Evolutionary conservation across 352 stramenopile genomes (phyloP).

Genomic region (Plasmopara viticola): DNA sequence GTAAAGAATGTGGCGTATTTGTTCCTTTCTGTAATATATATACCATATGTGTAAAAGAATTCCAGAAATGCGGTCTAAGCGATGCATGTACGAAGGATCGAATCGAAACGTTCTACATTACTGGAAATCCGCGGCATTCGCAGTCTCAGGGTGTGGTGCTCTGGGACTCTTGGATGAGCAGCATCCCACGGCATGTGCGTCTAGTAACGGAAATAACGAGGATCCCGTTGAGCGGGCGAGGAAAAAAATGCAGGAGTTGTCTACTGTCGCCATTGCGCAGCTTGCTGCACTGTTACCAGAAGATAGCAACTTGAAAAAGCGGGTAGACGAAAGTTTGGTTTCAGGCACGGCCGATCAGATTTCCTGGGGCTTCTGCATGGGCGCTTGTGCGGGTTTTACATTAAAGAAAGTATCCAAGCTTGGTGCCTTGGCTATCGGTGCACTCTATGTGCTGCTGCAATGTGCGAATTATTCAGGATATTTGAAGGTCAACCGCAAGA

Average conservation of each 20-base stretch:
- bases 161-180: slow-evolving; percentile 12
- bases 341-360: slow-evolving; percentile 74
- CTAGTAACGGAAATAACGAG: slow-evolving; percentile 31
- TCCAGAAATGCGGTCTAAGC: slow-evolving; percentile 4
- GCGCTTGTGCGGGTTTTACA: slow-evolving; percentile 86
- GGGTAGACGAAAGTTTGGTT: slow-evolving; percentile 53
- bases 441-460: slow-evolving; percentile 86
- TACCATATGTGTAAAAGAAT: slow-evolving; percentile 11
- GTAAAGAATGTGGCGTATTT: slow-evolving; percentile 10
- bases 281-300: slow-evolving; percentile 37
- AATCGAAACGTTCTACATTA: slow-evolving; percentile 18
- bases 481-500: slow-evolving; percentile 89
- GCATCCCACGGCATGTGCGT: slow-evolving; percentile 16
- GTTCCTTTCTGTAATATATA: slow-evolving; percentile 2
- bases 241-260: slow-evolving; percentile 48
- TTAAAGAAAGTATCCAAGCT: slow-evolving; percentile 90
- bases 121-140: slow-evolving; percentile 19
- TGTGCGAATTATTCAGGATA: slow-evolving; percentile 86
- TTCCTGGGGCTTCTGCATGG: slow-evolving; percentile 87
- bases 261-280: slow-evolving; percentile 27
- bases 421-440: slow-evolving; percentile 75
- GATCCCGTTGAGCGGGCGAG: slow-evolving; percentile 53
- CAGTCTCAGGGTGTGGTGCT: slow-evolving; percentile 8
- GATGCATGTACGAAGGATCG: slow-evolving; percentile 4
- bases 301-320: slow-evolving; percentile 34